These are phyloP conservation scores for Hortiboletus rubellus DNA, from an alignment of 1,284 basidiomycete genomes.

Conservation along the genomic window DNA sequence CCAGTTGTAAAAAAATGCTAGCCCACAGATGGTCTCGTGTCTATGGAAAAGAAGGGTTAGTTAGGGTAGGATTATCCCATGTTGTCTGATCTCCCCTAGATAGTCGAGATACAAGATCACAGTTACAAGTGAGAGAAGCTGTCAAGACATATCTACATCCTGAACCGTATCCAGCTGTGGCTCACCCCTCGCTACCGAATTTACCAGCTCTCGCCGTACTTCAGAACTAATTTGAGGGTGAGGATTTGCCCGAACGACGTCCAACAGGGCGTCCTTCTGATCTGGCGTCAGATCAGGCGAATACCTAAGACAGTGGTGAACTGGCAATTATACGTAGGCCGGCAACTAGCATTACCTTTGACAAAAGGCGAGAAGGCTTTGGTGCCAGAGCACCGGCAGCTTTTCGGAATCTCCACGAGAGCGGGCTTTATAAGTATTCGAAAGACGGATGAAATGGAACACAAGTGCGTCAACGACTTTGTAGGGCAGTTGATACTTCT, in stretches of 20 bases:
- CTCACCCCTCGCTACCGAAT: constrained; percentile 71
- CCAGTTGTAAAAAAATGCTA: neutral
- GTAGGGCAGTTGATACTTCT: constrained; percentile 98
- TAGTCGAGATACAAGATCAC: neutral
- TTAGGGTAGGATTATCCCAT: neutral
- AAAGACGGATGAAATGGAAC: constrained; percentile 96
- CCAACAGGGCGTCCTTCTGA: constrained; percentile 96
- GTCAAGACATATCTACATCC: constrained; percentile 61
- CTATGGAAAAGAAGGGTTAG: neutral
- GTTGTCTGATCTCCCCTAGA: neutral
- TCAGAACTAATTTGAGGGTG: constrained; percentile 91
- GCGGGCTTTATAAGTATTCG: constrained; percentile 82
- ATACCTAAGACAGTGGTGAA: constrained; percentile 58
- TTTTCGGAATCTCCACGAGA: constrained; percentile 66
- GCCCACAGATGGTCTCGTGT: neutral
- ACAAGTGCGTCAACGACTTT: constrained; percentile 98
- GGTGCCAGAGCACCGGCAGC: constrained; percentile 97
- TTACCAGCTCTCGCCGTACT: constrained; percentile 84
- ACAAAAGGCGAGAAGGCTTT: constrained; percentile 91
- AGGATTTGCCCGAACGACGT: constrained; percentile 84
- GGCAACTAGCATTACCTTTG: constrained; percentile 68
- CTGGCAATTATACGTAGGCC: neutral
- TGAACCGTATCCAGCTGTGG: constrained; percentile 53
- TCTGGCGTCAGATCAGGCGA: constrained; percentile 96
- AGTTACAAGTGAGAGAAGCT: neutral